Base-by-base conservation (phyloP, 148 eudicot genomes). In the Cornus suecica region DNA sequence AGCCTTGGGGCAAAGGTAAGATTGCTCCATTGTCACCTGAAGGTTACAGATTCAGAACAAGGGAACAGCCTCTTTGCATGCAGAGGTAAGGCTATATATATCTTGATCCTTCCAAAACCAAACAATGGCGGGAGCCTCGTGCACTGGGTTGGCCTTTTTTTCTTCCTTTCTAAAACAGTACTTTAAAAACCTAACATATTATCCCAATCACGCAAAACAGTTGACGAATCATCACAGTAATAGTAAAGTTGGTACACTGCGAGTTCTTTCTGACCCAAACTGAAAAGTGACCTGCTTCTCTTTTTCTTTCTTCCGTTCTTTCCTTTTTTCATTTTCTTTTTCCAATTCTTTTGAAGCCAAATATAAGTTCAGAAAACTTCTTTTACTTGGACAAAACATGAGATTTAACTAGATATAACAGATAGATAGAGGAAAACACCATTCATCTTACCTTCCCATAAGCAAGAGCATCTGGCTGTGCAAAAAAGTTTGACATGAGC, bases 391-490 rank as follows among this genome's bases (percentile, higher is more conserved):
- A 20, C 62, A 58, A 58, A 58, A n/a, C 20, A n/a, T 58, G 62
- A n/a, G 20, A 58, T n/a, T 58, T 18, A 58, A 58, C 25, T 18
- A 58, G 24, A 71, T 28, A 30, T 48, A 37, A 48, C 62, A 18
- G 62, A 58, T n/a, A 58, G n/a, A n/a, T 22, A 3, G 62, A 58
- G 3, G 32, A 34, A n/a, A 42, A 76, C n/a, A 56, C 11, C 30
- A 31, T 18, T 25, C 26, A 30, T 66, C 67, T 79, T 69, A 93
- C 99, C 96, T 95, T 95, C 84, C 99, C 99, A 81, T 92, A 91
- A 74, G 99, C 99, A 76, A 95, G 91, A 81, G 99, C 99, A 84
- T 95, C 99, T 41, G 99, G 93, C 81, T 95, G 99, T 62, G 99
- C 99, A 80, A 95, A 95, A 79, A 95, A 95, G 88, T 95, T 95